Base-by-base conservation (phyloP, 225 moss, liverwort and hornwort species). In the Polytrichum formosum region DNA sequence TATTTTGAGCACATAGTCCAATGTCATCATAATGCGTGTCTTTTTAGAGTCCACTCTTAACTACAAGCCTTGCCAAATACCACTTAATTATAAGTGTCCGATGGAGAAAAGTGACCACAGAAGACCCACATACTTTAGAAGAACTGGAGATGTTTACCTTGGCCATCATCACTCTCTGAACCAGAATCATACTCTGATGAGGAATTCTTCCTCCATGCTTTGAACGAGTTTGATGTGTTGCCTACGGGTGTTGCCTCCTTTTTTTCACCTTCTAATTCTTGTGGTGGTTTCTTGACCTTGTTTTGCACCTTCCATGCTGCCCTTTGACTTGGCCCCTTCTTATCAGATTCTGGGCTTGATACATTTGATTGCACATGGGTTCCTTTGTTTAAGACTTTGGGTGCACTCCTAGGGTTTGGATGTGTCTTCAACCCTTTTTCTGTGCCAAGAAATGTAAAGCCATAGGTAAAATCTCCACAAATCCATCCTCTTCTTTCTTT, bases 121-220 rank as follows among this genome's bases (percentile, higher is more conserved):
- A 56, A 56, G n/a, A 56, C 5, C 56, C 18, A 58, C 20, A 23
- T 23, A 22, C 20, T 58, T 58, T 21, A 23, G 19, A 9, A 26
- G 18, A 18, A 28, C 21, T 18, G 67, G 17, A 67, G 54, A 28
- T 5, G 17, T 67, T 67, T 54, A 67, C 60, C 71, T 61, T 61
- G 37, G 37, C 53, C 71, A 71, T 53, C 61, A 63, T 25, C 46
- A 46, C 46, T 71, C 35, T 37, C 61, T 46, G 10, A 61, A 71
- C 62, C 62, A 61, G 18, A 71, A 21, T 17, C 18, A 26, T 71
- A 23, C 35, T 23, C 37, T 29, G 25, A 1, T 71, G 46, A 5
- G 2, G 6, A 20, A 33, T 31, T 71, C 23, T 62, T 61, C 35
- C 7, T 23, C 27, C 1, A 23, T 25, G 20, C 27, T 54, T 5